Evolutionary conservation across 1,284 basidiomycete species (phyloP).

Genomic region (Gymnopus androsaceus): DNA sequence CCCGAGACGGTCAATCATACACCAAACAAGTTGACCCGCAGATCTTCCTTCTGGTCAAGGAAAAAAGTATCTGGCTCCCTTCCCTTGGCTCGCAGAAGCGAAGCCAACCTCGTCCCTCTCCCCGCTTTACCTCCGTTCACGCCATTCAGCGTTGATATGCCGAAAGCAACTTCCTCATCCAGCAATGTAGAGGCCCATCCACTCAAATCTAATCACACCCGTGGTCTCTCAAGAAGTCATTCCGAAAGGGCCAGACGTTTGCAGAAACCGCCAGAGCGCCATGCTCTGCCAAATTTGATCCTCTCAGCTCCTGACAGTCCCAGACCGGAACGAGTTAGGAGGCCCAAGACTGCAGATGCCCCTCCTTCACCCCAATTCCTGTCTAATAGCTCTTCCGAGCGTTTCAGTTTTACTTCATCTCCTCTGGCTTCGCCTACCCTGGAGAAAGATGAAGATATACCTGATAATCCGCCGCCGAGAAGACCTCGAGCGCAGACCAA

Average conservation of each 20-base stretch:
- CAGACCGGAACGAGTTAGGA: constrained; percentile 21
- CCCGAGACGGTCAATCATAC: constrained; percentile 18
- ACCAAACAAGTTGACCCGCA: constrained; percentile 48
- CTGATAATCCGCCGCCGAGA: constrained; percentile 12
- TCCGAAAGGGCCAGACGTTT: constrained; percentile 43
- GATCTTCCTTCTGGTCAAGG: constrained; percentile 56
- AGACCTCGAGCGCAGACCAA: constrained; percentile 68
- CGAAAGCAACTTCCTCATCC: constrained; percentile 29
- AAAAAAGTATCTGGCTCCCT: constrained; percentile 29
- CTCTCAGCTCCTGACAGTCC: background rate
- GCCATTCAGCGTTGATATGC: constrained; percentile 49
- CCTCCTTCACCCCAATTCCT: constrained; percentile 18
- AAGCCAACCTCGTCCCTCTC: constrained; percentile 31
- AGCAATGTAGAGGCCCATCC: constrained; percentile 23
- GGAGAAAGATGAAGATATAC: constrained; percentile 11
- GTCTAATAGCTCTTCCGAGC: constrained; percentile 21
- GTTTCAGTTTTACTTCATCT: constrained; percentile 18
- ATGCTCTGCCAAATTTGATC: constrained; percentile 8
- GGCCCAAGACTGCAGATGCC: constrained; percentile 34
- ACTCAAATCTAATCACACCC: constrained; percentile 28
- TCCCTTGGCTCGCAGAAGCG: constrained; percentile 4
- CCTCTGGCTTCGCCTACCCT: constrained; percentile 21
- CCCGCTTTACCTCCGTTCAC: constrained; percentile 53
- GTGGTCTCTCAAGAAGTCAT: constrained; percentile 50
- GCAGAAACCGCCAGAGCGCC: constrained; percentile 22